These are phyloP conservation scores for Albophoma yamanashiensis DNA, from an alignment of 2,329 filamentous ascomycete species.

Conservation along the genomic window DNA sequence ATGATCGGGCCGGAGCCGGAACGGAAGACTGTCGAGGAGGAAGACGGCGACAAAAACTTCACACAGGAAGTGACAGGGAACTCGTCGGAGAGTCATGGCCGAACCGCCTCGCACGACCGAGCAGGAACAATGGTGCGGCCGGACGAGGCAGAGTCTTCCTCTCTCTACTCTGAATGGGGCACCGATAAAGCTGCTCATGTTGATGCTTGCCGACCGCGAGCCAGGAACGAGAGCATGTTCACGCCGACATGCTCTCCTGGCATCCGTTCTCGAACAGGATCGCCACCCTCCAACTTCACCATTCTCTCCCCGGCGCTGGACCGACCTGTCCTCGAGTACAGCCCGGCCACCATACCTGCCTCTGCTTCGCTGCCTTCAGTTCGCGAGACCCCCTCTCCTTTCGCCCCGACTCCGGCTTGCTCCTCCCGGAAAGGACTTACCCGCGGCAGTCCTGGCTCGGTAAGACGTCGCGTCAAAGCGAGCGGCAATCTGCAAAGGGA, in stretches of 20 bases:
- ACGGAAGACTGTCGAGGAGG: not conserved
- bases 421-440: not conserved
- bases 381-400: not conserved
- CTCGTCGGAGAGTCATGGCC: not conserved
- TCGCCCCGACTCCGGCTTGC: not conserved
- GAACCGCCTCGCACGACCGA: not conserved
- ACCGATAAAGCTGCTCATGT: constrained; percentile 6
- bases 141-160: constrained; percentile 9
- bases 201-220: not conserved
- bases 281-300: not conserved
- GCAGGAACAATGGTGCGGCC: not conserved
- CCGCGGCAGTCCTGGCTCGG: not conserved
- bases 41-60: not conserved
- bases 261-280: too few species aligned
- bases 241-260: not conserved
- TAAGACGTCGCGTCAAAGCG: not conserved
- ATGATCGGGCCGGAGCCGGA: not conserved
- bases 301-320: not conserved
- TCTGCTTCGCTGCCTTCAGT: not conserved
- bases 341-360: not conserved
- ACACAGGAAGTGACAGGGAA: too few species aligned
- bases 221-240: not conserved
- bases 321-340: constrained; percentile 4
- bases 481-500: too few species aligned
- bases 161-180: constrained; percentile 12